Percentiles rank a stretch among this genome's conserved stretches.
Conservation (phyloP, 768 basidiomycete species). For the Lactifluus volemus region DNA sequence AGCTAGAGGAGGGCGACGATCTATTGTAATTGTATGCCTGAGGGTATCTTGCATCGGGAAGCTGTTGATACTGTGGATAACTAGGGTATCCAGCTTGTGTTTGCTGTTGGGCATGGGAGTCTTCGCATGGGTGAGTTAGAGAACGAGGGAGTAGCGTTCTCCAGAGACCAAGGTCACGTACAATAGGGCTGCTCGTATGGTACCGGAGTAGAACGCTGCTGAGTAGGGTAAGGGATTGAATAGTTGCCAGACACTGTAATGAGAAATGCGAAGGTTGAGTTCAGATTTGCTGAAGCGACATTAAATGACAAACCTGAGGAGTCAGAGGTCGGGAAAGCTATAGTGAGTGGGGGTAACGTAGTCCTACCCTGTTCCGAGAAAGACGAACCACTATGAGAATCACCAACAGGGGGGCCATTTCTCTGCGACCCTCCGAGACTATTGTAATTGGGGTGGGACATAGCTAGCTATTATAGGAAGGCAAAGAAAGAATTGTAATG, state of each 20-base stretch:
- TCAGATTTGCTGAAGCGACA: constrained; percentile 6
- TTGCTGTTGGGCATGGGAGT: constrained; percentile 5
- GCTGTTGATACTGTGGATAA: constrained; percentile 3
- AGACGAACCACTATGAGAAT: constrained; percentile 19
- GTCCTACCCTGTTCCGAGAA: constrained; percentile 20
- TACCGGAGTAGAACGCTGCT: constrained; percentile 10
- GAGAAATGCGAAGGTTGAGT: constrained; percentile 13
- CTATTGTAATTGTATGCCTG: background rate
- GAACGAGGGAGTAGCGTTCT: background rate
- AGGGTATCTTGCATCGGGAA: constrained; percentile 4
- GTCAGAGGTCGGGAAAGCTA: constrained; percentile 16
- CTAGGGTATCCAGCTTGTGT: background rate
- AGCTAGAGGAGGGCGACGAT: constrained; percentile 5
- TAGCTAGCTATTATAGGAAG: constrained; percentile 20
- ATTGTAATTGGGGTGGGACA: constrained; percentile 18
- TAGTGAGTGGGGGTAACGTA: constrained; percentile 18
- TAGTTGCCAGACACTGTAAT: constrained; percentile 11
- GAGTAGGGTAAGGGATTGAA: constrained; percentile 1
- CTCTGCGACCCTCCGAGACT: constrained; percentile 11
- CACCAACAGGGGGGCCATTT: constrained; percentile 3
- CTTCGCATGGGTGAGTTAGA: constrained; percentile 5
- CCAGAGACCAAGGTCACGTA: constrained; percentile 2
- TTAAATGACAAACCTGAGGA: constrained; percentile 19
- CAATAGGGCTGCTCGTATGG: constrained; percentile 8
- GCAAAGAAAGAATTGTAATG: constrained; percentile 16